phyloP scores from a whole-genome alignment of 2,329 filamentous ascomycete species.

The Calonectria ilicicola region DNA sequence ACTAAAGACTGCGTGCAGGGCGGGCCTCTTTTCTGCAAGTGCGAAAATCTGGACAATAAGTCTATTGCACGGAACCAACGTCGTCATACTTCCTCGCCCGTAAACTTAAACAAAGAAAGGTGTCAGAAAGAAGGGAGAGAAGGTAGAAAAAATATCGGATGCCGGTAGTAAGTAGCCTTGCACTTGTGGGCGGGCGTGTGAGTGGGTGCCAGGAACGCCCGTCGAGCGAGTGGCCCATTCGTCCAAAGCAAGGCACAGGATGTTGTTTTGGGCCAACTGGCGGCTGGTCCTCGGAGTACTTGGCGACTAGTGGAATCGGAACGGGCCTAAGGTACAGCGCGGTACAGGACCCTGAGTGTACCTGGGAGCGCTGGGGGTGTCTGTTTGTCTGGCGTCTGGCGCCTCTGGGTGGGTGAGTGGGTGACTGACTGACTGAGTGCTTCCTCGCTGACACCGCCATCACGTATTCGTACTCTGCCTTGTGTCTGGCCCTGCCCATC shows the following conservation, averaged over 20 bases:
- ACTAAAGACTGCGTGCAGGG: too few species aligned
- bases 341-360: constrained; percentile 22
- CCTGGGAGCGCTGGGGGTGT: background rate
- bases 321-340: constrained; percentile 12
- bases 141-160: background rate
- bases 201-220: constrained; percentile 8
- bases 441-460: constrained; percentile 16
- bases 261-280: background rate
- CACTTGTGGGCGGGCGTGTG: background rate
- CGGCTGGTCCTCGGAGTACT: constrained; percentile 4
- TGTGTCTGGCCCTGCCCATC: constrained; percentile 18
- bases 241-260: constrained; percentile 6
- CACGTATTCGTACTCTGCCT: constrained; percentile 30
- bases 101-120: background rate
- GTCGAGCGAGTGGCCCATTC: background rate
- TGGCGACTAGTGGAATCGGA: background rate
- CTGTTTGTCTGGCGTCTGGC: background rate
- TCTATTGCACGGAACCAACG: background rate
- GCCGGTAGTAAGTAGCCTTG: background rate
- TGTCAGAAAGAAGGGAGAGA: background rate
- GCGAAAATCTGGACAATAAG: background rate
- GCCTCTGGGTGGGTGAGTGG: background rate
- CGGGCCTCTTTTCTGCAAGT: background rate
- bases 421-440: too few species aligned
- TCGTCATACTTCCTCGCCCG: background rate